Conservation (phyloP, 2,329 filamentous ascomycete species). For the Aspergillus quadrilineatus region DNA sequence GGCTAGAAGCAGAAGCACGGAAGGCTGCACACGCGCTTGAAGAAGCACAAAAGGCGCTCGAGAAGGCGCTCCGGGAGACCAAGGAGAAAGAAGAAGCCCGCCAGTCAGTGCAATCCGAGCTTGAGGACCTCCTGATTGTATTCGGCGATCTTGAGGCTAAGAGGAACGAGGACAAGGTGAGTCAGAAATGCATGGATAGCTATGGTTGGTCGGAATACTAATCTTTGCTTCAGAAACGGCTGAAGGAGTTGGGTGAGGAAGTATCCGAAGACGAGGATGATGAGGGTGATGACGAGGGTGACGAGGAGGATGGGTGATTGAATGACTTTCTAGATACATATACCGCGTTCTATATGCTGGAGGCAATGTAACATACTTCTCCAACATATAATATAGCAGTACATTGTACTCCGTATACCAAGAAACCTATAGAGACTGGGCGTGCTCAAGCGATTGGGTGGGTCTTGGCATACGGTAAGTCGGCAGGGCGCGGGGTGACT, state of each 20-base stretch:
- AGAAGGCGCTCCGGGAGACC: conserved; percentile 33
- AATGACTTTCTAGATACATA: neutral
- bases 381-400: neutral
- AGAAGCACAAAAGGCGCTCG: conserved; percentile 34
- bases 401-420: neutral
- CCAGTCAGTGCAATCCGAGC: conserved; percentile 65
- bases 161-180: conserved; percentile 70
- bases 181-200: conserved; percentile 22
- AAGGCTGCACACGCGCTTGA: conserved; percentile 56
- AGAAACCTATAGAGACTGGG: neutral
- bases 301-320: conserved; percentile 50
- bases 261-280: conserved; percentile 77
- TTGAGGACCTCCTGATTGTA: conserved; percentile 79
- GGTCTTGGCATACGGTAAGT: conserved; percentile 11
- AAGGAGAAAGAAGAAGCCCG: conserved; percentile 61
- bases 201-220: neutral
- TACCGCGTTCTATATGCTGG: neutral
- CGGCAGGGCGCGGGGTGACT: conserved; percentile 18
- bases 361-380: conserved; percentile 5
- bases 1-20: conserved; percentile 42
- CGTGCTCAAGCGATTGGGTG: neutral
- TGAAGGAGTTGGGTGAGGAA: conserved; percentile 65
- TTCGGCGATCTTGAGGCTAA: conserved; percentile 80
- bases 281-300: conserved; percentile 57
- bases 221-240: conserved; percentile 48